phyloP scores from a whole-genome alignment of 2,329 filamentous ascomycete species.

The Colletotrichum paranaense region DNA sequence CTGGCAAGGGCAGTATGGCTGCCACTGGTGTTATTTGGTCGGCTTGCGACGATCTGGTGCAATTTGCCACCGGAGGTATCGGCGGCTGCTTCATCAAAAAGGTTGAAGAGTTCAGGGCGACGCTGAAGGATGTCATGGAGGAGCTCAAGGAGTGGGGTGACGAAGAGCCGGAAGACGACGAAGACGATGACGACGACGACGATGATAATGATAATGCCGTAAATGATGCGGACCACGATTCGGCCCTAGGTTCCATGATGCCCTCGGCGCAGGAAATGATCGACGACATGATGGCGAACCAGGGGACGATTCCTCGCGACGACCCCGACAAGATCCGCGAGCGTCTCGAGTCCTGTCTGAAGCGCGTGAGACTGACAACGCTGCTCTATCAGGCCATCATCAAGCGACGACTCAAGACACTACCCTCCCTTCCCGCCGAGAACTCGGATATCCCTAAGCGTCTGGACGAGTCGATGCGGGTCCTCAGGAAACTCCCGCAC shows the following conservation, averaged over 20 bases:
- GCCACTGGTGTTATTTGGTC: constrained; percentile 86
- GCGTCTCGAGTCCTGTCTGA: constrained; percentile 73
- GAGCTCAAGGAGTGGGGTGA: constrained; percentile 92
- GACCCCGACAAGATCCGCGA: constrained; percentile 73
- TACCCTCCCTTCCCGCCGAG: constrained; percentile 56
- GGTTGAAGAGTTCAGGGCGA: constrained; percentile 78
- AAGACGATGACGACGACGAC: constrained; percentile 64
- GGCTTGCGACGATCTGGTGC: constrained; percentile 78
- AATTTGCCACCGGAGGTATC: constrained; percentile 74
- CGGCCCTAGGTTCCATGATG: constrained; percentile 37
- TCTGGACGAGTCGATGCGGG: constrained; percentile 66
- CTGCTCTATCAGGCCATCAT: constrained; percentile 76
- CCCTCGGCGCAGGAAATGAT: constrained; percentile 66
- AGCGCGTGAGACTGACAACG: constrained; percentile 73
- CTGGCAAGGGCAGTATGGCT: constrained; percentile 65
- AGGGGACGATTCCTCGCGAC: constrained; percentile 70
- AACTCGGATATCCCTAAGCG: constrained; percentile 48
- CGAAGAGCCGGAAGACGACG: constrained; percentile 73
- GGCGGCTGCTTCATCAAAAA: constrained; percentile 77
- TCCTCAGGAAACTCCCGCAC: constrained; percentile 72
- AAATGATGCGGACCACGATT: constrained; percentile 55
- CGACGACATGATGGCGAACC: constrained; percentile 75
- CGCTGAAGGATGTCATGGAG: constrained; percentile 83
- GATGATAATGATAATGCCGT: constrained; percentile 57
- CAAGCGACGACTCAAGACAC: constrained; percentile 75